phyloP scores from a whole-genome alignment of 2,329 filamentous ascomycete genomes.

The Pyrenophora seminiperda region DNA sequence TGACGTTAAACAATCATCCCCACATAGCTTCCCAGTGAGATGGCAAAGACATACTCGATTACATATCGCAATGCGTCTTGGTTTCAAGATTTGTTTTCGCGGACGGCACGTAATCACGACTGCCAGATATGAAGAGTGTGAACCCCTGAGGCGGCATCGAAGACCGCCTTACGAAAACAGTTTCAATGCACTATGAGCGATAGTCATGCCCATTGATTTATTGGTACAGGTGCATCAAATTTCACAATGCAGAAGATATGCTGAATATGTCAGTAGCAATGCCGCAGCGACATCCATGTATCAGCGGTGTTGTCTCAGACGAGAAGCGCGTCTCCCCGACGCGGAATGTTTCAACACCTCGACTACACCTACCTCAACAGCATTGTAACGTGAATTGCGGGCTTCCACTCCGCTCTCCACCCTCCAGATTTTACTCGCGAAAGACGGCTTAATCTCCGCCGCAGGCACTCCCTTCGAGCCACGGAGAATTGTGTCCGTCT shows the following conservation, averaged over 20 bases:
- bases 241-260: neutral
- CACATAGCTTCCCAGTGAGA: too few relatives aligned
- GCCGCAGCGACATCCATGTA: conserved; percentile 23
- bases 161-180: neutral
- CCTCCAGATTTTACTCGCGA: conserved; percentile 7
- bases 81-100: too few relatives aligned
- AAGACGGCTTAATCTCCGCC: conserved; percentile 10
- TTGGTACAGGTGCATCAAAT: too few relatives aligned
- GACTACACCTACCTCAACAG: conserved; percentile 19
- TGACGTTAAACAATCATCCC: too few relatives aligned
- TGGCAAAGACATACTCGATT: too few relatives aligned
- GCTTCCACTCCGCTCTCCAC: conserved; percentile 21
- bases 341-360: conserved; percentile 21
- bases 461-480: conserved; percentile 8
- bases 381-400: conserved; percentile 18
- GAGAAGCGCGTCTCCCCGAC: conserved; percentile 15
- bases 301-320: conserved; percentile 27
- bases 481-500: conserved; percentile 23
- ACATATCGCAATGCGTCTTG: too few relatives aligned
- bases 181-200: neutral
- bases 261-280: neutral
- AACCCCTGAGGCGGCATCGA: neutral
- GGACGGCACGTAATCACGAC: neutral
- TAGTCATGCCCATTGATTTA: neutral
- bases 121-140: neutral